A percentile compares a stretch with the other conserved stretches of the same genome.
phyloP scores from a whole-genome alignment of 2,329 filamentous ascomycete species.

The Diaporthe vaccinii region DNA sequence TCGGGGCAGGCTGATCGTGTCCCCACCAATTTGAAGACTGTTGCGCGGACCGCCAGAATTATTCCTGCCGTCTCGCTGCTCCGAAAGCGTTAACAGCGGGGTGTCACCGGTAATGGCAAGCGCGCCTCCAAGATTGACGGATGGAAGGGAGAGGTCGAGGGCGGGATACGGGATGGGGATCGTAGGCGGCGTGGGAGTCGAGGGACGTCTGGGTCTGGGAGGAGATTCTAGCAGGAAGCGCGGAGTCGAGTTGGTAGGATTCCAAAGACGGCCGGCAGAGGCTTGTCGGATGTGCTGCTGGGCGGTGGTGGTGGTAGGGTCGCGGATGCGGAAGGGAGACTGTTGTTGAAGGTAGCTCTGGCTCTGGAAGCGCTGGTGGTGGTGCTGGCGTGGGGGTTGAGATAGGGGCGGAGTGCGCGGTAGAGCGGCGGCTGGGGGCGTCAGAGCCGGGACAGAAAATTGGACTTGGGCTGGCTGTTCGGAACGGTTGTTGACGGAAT shows the following conservation, averaged over 20 bases:
- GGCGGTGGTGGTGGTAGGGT: slow-evolving; percentile 45
- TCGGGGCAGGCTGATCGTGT: slow-evolving; percentile 66
- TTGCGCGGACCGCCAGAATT: slow-evolving; percentile 58
- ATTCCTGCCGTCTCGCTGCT: slow-evolving; percentile 60
- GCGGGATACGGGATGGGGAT: slow-evolving; percentile 63
- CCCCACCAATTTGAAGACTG: slow-evolving; percentile 66
- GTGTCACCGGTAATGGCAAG: slow-evolving; percentile 60
- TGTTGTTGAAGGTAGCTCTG: slow-evolving; percentile 45
- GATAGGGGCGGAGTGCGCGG: slow-evolving; percentile 43
- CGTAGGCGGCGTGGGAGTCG: slow-evolving; percentile 64
- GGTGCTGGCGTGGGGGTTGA: slow-evolving; percentile 41
- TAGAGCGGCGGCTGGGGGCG: slow-evolving; percentile 39
- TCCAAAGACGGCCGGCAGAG: slow-evolving; percentile 69
- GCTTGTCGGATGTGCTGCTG: slow-evolving; percentile 55
- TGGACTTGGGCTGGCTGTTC: slow-evolving; percentile 51
- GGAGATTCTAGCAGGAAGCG: slow-evolving; percentile 51
- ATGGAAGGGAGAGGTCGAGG: slow-evolving; percentile 54
- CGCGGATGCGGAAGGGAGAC: slow-evolving; percentile 61
- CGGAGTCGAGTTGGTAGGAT: slow-evolving; percentile 72
- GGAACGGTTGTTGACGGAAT: slow-evolving; percentile 41
- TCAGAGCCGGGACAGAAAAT: slow-evolving; percentile 21
- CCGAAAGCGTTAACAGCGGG: slow-evolving; percentile 65
- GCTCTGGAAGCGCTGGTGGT: slow-evolving; percentile 42
- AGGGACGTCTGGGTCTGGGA: slow-evolving; percentile 60
- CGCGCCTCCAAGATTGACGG: slow-evolving; percentile 53